Conservation (phyloP, 169 alveolate species). For the Cystoisospora suis region DNA sequence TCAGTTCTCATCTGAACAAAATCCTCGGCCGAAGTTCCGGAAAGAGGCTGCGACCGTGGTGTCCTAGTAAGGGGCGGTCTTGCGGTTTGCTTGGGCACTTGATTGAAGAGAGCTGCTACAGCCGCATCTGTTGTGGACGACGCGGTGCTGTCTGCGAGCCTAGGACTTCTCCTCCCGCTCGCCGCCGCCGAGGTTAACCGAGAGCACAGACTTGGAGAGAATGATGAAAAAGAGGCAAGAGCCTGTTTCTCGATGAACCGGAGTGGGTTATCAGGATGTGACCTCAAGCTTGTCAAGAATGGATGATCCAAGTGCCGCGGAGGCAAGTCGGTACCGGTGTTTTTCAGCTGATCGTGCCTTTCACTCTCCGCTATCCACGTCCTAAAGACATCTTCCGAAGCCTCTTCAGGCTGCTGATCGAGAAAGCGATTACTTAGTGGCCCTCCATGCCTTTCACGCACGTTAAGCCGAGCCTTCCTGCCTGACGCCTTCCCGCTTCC, state of each 20-base stretch:
- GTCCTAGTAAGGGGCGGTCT: no score
- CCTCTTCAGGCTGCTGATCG: not conserved
- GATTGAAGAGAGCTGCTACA: no score
- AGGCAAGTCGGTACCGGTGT: constrained; percentile 4
- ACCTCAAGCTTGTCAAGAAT: not conserved
- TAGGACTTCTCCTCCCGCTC: not conserved
- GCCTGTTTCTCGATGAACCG: not conserved
- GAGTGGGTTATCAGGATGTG: not conserved
- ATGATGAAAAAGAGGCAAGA: not conserved
- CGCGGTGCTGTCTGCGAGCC: not conserved
- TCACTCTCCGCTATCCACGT: constrained; percentile 10
- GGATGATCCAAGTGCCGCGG: constrained; percentile 23
- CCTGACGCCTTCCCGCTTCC: no score
- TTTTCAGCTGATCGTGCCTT: not conserved
- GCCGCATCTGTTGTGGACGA: no score
- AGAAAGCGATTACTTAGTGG: no score
- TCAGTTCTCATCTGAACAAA: no score
- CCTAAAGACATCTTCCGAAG: constrained; percentile 14
- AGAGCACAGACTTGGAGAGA: not conserved
- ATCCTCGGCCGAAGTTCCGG: no score
- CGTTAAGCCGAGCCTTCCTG: no score
- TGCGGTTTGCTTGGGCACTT: no score
- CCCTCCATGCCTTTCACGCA: no score
- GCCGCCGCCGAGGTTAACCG: not conserved
- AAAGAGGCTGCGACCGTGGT: no score